Conservation (phyloP, 176 grass and related monocot species). For the Avena atlantica region DNA sequence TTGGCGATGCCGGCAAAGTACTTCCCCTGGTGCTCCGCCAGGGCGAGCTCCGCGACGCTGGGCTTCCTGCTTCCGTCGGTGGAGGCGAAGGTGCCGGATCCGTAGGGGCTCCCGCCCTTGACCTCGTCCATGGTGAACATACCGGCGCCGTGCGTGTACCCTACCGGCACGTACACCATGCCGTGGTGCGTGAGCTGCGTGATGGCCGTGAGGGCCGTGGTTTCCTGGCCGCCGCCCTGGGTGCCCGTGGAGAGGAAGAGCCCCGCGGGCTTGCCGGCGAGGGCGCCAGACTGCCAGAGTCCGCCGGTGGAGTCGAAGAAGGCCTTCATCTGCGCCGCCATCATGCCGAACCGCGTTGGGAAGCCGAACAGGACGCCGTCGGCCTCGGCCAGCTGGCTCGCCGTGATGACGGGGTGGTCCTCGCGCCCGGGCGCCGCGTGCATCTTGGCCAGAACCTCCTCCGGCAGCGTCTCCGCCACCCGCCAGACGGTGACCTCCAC, state of each 20-base stretch:
- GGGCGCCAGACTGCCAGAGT: conserved; percentile 54
- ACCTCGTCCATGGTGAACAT: conserved; percentile 45
- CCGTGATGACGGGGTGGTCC: conserved; percentile 43
- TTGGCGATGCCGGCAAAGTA: conserved; percentile 55
- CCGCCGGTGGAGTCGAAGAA: conserved; percentile 65
- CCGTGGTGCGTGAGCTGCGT: conserved; percentile 68
- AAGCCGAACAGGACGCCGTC: conserved; percentile 58
- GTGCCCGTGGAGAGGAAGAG: conserved; percentile 83
- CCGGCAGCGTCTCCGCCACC: conserved; percentile 53
- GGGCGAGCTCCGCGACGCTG: conserved; percentile 39
- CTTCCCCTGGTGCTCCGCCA: conserved; percentile 52
- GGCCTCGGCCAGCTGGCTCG: conserved; percentile 10
- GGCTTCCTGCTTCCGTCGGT: conserved; percentile 11
- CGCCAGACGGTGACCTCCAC: conserved; percentile 39
- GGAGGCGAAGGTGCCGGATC: conserved; percentile 40
- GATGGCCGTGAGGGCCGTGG: conserved; percentile 63
- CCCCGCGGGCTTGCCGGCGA: conserved; percentile 74
- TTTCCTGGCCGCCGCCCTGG: conserved; percentile 85
- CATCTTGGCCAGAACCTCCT: conserved; percentile 54
- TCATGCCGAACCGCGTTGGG: conserved; percentile 62
- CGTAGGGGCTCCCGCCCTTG: conserved; percentile 59
- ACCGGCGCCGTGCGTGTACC: conserved; percentile 43
- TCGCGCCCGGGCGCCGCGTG: conserved; percentile 51
- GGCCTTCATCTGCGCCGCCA: conserved; percentile 64
- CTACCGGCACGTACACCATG: conserved; percentile 60